Base-by-base conservation (phyloP, 23 red algal species). In the Gracilaria caudata region DNA sequence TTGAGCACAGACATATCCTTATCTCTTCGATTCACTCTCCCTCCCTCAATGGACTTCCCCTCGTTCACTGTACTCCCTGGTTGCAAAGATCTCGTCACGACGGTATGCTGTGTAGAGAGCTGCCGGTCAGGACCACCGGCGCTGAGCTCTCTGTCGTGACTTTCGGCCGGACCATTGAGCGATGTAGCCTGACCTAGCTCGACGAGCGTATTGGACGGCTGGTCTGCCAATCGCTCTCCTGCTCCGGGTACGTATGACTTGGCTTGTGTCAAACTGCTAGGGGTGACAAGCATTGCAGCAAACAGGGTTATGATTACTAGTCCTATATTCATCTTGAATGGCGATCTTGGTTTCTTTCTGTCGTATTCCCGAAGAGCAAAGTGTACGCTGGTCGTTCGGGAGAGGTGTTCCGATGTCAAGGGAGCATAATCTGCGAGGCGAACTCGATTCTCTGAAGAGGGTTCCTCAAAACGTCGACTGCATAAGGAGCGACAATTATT, bases 241-340 rank as follows among this genome's bases (percentile, higher is more conserved):
- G 0, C 30, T 1, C 30, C 30, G 9, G 61, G 36, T 66, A 30
- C 32, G 35, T 12, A 3, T 3, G 61, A 26, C 19, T 4, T 36
- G 26, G 13, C 25, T 66, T 26, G 61, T 0, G 29, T 25, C 3
- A 16, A 66, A 66, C 4, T 66, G 30, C 61, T 35, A 14, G 30
- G 61, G 14, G 7, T 2, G 61, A 66, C 7, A 35, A 66, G 61
- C 29, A 66, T 7, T 3, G 61, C 13, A 19, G 61, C 61, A 17
- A 66, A 66, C 9, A 63, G 58, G 30, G 32, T 66, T 4, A 66
- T 37, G 61, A 36, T 66, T 13, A 37, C 8, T 17, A 66, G 14
- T 66, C 30, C 36, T 66, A 35, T 30, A 12, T 66, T 66, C 61
- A 66, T 66, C 14, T 30, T 37, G 32, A 66, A 66, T 37, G 61